These are phyloP conservation scores for Nakataea oryzae DNA, from an alignment of 2,329 filamentous ascomycete species.

Conservation along the genomic window DNA sequence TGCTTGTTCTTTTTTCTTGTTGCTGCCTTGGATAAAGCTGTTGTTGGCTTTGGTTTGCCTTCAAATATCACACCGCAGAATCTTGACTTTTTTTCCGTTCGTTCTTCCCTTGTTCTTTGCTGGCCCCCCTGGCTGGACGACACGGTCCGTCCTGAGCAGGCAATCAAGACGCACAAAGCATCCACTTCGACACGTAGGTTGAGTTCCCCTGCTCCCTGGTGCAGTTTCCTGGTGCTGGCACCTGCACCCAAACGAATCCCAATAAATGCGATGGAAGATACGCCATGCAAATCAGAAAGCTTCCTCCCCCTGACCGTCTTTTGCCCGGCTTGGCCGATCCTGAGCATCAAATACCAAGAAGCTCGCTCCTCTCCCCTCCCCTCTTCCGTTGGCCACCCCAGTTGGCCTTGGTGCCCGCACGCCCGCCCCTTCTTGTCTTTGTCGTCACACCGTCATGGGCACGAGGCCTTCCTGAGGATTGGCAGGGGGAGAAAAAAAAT, in stretches of 20 bases:
- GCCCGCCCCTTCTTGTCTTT: neutral
- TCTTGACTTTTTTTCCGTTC: neutral
- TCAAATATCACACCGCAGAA: no score
- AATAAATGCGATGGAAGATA: neutral
- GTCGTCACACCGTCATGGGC: no score
- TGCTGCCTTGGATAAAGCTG: neutral
- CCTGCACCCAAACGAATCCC: neutral
- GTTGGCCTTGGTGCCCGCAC: no score
- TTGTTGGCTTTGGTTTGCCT: neutral
- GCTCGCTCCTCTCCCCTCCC: neutral
- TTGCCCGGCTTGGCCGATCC: neutral
- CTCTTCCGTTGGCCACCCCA: neutral
- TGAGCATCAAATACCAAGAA: neutral
- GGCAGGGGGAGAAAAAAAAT: neutral
- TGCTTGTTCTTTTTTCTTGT: neutral
- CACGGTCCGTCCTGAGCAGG: neutral
- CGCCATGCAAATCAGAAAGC: neutral
- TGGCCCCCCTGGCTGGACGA: neutral
- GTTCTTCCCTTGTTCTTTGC: neutral
- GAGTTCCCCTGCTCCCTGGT: neutral
- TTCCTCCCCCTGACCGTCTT: neutral
- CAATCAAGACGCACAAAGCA: neutral
- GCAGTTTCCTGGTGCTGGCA: neutral
- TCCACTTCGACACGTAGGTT: neutral
- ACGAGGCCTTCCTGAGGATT: neutral